Base-by-base conservation (phyloP, 345 rosid species). In the Moringa oleifera region DNA sequence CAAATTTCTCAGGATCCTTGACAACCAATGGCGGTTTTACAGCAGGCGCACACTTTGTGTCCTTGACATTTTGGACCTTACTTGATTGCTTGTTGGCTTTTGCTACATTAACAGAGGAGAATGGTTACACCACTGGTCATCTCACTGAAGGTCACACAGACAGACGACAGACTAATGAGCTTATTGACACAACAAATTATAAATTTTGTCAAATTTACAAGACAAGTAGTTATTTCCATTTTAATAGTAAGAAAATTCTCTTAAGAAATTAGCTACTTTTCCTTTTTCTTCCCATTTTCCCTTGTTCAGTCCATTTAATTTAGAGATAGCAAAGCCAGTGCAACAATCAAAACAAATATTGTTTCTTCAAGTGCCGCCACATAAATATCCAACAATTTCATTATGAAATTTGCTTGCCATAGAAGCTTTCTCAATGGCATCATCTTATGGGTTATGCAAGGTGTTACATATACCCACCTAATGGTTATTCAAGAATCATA, bases 1-100 rank as follows among this genome's bases (percentile, higher is more conserved):
- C 92, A 50, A 93, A 81, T 46, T 70, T 79, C 71, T 68, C 89
- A 7, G 82, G 73, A 59, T 80, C 80, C 16, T 79, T 73, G 69
- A 68, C 75, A 57, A 71, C 22, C 64, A 63, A 51, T 57, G 73
- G 61, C 15, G 72, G 66, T 45, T 47, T 59, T 19, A 28, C 56
- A 55, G 60, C 65, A 28, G 57, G 63, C 21, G 51, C 62, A 6
- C 81, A 33, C 59, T 73, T 74, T 12, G n/a, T n/a, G n/a, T 59
- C 79, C 69, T 65, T 79, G 10, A 65, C 67, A 68, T 75, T 80
- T 63, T 80, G 73, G 17, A 19, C 73, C 0, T 65, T 66, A 71
- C 36, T 51, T 7, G 79, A 64, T 20, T 74, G 68, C 72, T 86
- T 88, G 21, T 55, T 64, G 5, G 80, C 66, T 71, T 92, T 89